A percentile compares a stretch with the other conserved stretches of the same genome.
Conservation (phyloP, 2,329 filamentous ascomycete species). For the Cercospora berteroae region DNA sequence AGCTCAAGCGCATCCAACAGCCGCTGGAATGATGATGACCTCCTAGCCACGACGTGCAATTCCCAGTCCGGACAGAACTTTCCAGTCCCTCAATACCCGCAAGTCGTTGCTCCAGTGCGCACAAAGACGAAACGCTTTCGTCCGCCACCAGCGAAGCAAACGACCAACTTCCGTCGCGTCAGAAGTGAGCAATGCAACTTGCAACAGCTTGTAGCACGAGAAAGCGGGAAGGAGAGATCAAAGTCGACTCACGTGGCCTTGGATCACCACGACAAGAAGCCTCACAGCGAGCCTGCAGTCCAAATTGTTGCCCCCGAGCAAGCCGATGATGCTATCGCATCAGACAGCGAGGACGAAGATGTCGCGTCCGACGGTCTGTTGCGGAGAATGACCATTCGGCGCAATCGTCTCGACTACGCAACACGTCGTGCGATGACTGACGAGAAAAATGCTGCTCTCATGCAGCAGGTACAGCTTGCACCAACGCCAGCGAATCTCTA, state of each 20-base stretch:
- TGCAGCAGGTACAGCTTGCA: background rate
- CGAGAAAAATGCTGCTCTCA: conserved; percentile 1
- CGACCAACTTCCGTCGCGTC: background rate
- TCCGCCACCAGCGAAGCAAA: background rate
- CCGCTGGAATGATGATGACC: conserved; percentile 17
- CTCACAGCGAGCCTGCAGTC: background rate
- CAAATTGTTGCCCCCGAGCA: conserved; percentile 5
- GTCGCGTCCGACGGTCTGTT: background rate
- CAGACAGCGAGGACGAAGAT: conserved; percentile 25
- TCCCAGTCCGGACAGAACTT: background rate
- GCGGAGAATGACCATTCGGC: conserved; percentile 1
- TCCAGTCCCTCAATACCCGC: background rate
- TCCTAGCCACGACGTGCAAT: conserved; percentile 2
- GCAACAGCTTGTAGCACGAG: background rate
- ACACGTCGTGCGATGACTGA: conserved; percentile 18
- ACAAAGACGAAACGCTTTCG: background rate
- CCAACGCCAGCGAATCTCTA: background rate
- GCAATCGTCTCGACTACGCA: conserved; percentile 18
- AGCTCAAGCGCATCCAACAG: conserved; percentile 1
- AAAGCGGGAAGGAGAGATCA: background rate
- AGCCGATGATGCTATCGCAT: conserved; percentile 22
- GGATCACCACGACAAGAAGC: background rate
- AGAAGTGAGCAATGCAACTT: conserved; percentile 7
- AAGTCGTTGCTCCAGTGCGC: background rate
- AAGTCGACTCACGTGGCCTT: background rate